Evolutionary conservation across 768 basidiomycete genomes (phyloP), one percentile per base, ranked within the genome.

Genomic region (Pulveroboletus sp.): DNA sequence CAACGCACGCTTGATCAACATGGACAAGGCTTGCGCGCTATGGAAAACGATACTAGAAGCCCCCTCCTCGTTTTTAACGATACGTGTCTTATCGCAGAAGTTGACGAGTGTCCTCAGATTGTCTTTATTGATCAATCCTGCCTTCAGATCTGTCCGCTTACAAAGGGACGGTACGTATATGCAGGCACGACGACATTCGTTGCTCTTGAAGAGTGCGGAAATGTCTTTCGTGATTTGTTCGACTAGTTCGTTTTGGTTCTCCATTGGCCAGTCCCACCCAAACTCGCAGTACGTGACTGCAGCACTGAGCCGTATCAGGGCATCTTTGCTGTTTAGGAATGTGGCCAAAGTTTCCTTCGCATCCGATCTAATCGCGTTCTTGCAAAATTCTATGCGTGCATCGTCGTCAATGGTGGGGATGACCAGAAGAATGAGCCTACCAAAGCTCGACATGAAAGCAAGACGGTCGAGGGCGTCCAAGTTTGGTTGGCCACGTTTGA

Each of bases 371-470:
- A 57, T 57, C 1, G 45, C 50, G 0, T 27, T 23, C 38, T 63
- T 61, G 37, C 57, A 53, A 10, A 22, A 37, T 7, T 59, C 66
- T 67, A 29, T 31, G 10, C 6, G 30, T 10, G 9, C 1, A 20
- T 30, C 35, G 16, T 59, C 34, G 36, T 23, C 11, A 35, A 12
- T 9, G 23, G 26, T 4, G n/a, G 22, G 5, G 8, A 6, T 1
- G 10, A 41, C 6, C 19, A 14, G 16, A 30, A 13, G 9, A 22
- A 14, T 9, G 4, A 36, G 47, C 60, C 17, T 24, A 67, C 65
- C 49, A n/a, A 68, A 67, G 43, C 51, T 57, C 3, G 62, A 57
- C 60, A 68, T 62, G 45, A 68, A 64, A 2, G 64, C 57, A 9
- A 67, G 46, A 13, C 61, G 62, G 19, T 68, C 64, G 5, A 68